phyloP scores from a whole-genome alignment of 2,329 filamentous ascomycete species.

The Diplocarpon rosae region DNA sequence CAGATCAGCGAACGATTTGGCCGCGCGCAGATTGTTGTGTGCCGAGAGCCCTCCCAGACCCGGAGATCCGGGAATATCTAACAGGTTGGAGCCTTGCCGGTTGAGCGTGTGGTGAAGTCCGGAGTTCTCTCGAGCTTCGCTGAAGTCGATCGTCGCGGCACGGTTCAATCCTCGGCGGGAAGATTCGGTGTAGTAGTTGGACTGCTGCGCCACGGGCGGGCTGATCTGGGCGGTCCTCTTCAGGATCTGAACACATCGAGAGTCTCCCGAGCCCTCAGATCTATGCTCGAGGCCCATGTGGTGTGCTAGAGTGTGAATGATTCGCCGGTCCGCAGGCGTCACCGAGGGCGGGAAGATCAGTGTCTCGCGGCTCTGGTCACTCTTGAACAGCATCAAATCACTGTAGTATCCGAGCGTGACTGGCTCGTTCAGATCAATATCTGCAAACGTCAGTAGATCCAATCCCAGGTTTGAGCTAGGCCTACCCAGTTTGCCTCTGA shows the following conservation, averaged over 20 bases:
- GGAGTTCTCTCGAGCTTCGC: conserved; percentile 58
- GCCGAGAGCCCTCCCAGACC: conserved; percentile 50
- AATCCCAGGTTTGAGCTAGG: neutral
- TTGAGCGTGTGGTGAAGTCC: conserved; percentile 68
- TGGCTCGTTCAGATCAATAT: conserved; percentile 86
- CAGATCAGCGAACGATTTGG: conserved; percentile 93
- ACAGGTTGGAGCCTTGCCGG: conserved; percentile 68
- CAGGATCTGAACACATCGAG: conserved; percentile 83
- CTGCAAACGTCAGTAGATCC: conserved; percentile 13
- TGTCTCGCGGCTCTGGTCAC: conserved; percentile 64
- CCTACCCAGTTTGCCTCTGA: conserved; percentile 20
- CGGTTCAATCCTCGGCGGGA: conserved; percentile 79
- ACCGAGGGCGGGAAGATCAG: conserved; percentile 75
- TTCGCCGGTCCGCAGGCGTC: conserved; percentile 73
- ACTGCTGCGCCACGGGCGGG: conserved; percentile 31
- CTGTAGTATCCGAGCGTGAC: conserved; percentile 81
- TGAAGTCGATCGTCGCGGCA: conserved; percentile 95
- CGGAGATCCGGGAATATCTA: conserved; percentile 77
- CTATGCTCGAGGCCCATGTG: conserved; percentile 87
- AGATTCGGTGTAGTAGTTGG: conserved; percentile 53
- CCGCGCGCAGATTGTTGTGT: conserved; percentile 72
- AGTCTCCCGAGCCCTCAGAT: conserved; percentile 78
- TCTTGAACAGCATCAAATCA: conserved; percentile 80
- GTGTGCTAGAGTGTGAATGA: conserved; percentile 88
- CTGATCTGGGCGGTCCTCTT: conserved; percentile 40